Percentiles rank a stretch among this genome's conserved stretches.
These are phyloP conservation scores for Mitragyna speciosa DNA, from an alignment of 257 asterid genomes.

Conservation along the genomic window DNA sequence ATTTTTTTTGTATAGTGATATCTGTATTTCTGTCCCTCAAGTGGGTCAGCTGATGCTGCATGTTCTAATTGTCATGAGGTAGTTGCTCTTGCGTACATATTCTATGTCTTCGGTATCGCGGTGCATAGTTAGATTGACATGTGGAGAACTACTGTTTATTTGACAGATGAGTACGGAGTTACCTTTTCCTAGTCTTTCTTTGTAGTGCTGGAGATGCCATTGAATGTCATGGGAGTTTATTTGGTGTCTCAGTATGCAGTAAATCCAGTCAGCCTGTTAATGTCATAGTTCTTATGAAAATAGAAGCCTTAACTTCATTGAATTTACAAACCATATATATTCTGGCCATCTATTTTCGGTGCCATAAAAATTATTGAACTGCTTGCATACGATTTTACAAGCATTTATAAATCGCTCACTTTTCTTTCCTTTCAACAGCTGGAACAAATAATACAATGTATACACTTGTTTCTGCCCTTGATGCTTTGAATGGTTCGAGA, in stretches of 20 bases:
- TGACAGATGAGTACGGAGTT: neutral
- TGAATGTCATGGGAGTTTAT: neutral
- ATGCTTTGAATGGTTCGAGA: constrained; percentile 60
- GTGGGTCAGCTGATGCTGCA: neutral
- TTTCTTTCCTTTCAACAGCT: constrained; percentile 53
- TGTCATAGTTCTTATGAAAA: neutral
- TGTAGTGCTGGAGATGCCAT: neutral
- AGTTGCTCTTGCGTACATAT: neutral
- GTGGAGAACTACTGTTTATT: neutral
- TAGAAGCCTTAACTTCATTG: neutral
- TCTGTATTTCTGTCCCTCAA: neutral
- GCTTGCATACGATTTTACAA: too few relatives aligned
- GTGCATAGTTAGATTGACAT: neutral
- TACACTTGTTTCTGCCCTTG: constrained; percentile 76
- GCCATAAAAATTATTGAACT: neutral
- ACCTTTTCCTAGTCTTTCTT: neutral
- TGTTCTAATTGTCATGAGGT: neutral
- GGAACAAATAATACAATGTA: constrained; percentile 69
- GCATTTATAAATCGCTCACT: neutral
- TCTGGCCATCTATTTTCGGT: neutral
- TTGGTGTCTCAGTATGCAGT: neutral
- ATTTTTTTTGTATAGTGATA: neutral
- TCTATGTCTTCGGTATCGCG: neutral
- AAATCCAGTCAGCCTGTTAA: too few relatives aligned
- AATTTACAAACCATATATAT: neutral